Conservation (phyloP, 768 basidiomycete species). For the Psilocybe cyanescens region DNA sequence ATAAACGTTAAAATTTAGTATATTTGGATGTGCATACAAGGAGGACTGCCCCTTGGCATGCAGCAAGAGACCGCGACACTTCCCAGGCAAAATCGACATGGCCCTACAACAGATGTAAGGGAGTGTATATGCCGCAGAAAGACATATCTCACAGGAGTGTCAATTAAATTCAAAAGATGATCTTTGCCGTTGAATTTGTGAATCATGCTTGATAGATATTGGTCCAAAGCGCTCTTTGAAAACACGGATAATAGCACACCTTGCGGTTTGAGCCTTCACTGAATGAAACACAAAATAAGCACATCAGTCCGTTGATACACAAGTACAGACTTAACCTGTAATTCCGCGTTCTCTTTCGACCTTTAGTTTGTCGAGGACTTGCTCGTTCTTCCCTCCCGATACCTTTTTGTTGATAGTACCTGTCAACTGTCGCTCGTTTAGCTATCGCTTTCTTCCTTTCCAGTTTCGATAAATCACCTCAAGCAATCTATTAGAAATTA, state of each 20-base stretch:
- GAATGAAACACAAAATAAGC: neutral
- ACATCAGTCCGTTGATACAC: too few relatives aligned
- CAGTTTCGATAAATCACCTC: conserved; percentile 51
- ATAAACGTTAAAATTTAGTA: neutral
- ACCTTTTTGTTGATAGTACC: conserved; percentile 77
- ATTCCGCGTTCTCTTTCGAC: conserved; percentile 97
- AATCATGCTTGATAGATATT: conserved; percentile 66
- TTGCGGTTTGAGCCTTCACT: conserved; percentile 97
- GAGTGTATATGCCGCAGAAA: conserved; percentile 5
- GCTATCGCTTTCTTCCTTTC: neutral
- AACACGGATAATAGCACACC: conserved; percentile 41
- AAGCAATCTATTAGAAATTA: conserved; percentile 53
- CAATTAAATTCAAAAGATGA: conserved; percentile 91
- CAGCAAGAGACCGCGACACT: conserved; percentile 88
- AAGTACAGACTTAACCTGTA: conserved; percentile 59
- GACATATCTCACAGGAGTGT: conserved; percentile 76
- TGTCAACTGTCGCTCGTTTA: conserved; percentile 63
- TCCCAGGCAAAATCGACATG: conserved; percentile 99
- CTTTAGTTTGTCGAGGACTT: conserved; percentile 92
- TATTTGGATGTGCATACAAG: conserved; percentile 36
- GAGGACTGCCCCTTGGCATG: conserved; percentile 87
- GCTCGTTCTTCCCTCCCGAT: conserved; percentile 69
- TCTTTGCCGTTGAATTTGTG: conserved; percentile 54
- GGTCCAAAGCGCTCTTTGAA: conserved; percentile 8
- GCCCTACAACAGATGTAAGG: conserved; percentile 48